Percentiles rank a stretch among this genome's conserved stretches.
Conservation (phyloP, 192 early-diverging fungal species). For the Backusella sp. region DNA sequence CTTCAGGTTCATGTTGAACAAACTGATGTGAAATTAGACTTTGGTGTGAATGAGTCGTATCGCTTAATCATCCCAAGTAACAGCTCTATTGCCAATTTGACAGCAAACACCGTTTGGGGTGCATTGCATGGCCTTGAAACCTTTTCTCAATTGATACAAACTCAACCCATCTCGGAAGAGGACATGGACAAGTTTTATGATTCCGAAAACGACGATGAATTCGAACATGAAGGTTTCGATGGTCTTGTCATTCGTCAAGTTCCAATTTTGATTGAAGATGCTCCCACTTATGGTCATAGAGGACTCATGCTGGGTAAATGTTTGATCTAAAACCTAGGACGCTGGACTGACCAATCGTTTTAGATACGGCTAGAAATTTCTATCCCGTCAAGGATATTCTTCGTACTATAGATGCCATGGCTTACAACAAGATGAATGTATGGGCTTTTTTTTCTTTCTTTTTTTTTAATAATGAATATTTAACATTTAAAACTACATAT, state of each 20-base stretch:
- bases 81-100: conserved; percentile 47
- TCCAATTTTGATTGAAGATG: conserved; percentile 55
- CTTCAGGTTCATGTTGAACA: conserved; percentile 45
- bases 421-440: conserved; percentile 81
- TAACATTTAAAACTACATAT: not conserved
- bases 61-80: conserved; percentile 53
- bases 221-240: conserved; percentile 16
- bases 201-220: not conserved
- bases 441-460: not conserved
- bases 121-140: conserved; percentile 74
- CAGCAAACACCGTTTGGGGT: conserved; percentile 60
- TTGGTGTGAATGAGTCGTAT: conserved; percentile 75
- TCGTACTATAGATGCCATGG: conserved; percentile 75
- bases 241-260: conserved; percentile 42
- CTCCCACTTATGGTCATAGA: conserved; percentile 61
- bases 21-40: conserved; percentile 44
- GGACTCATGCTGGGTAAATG: conserved; percentile 54
- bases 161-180: not conserved
- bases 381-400: conserved; percentile 61
- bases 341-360: not conserved
- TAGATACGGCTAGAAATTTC: conserved; percentile 73
- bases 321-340: not conserved
- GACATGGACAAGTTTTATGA: not conserved
- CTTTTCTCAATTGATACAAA: conserved; percentile 62
- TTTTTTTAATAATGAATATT: not conserved